Percentiles rank a stretch among this genome's conserved stretches.
These are phyloP conservation scores for Mycena alexandri DNA, from an alignment of 768 basidiomycete species.

Conservation along the genomic window DNA sequence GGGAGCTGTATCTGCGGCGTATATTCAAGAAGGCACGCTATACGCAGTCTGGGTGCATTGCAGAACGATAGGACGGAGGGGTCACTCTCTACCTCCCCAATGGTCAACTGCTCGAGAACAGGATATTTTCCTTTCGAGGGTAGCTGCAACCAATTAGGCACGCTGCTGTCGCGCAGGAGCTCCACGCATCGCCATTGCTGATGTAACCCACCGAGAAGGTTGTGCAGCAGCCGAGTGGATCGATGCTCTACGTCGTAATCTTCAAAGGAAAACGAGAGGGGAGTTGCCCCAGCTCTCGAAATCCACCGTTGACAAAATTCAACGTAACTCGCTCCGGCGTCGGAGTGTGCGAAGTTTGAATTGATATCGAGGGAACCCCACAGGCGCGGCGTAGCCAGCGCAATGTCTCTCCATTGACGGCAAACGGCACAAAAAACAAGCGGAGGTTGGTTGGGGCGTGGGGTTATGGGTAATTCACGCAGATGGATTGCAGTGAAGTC, in stretches of 20 bases:
- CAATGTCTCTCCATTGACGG: neutral
- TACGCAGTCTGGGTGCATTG: constrained; percentile 7
- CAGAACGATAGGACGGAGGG: neutral
- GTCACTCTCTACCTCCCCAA: neutral
- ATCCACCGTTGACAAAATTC: neutral
- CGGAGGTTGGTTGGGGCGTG: neutral
- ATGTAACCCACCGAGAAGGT: neutral
- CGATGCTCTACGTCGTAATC: too few species aligned
- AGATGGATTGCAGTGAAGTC: too few species aligned
- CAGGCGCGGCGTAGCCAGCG: neutral
- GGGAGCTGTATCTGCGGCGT: neutral
- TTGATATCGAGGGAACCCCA: neutral
- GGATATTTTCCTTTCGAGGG: neutral
- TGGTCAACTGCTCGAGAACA: constrained; percentile 6
- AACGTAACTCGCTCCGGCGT: neutral
- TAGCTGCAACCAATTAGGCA: neutral
- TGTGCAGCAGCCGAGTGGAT: neutral
- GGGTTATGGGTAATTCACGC: constrained; percentile 2
- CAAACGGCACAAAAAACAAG: neutral
- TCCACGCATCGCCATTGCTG: neutral
- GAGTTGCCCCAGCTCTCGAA: neutral
- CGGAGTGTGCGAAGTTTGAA: neutral
- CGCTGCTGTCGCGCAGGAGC: too few species aligned
- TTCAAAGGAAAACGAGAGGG: neutral
- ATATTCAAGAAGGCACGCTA: neutral